phyloP scores from a whole-genome alignment of 148 eudicot genomes.

The Fallopia convolvulus region DNA sequence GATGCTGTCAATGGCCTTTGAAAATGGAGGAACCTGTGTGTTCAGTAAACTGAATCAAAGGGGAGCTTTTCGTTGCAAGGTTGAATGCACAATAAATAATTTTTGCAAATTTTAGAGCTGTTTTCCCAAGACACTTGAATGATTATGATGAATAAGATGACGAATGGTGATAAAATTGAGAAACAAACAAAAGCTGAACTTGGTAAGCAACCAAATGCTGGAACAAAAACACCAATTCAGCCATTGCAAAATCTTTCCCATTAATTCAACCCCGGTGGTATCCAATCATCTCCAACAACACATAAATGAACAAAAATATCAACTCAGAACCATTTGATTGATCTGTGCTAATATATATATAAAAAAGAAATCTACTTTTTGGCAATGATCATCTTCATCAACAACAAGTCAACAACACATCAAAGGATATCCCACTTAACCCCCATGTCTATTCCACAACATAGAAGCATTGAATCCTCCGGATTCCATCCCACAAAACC shows the following conservation, averaged over 20 bases:
- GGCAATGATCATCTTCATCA: neutral
- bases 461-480: conserved; percentile 2
- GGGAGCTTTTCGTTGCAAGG: too few species aligned
- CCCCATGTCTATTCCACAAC: conserved; percentile 4
- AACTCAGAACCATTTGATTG: neutral
- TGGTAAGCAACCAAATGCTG: neutral
- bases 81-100: too few species aligned
- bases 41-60: neutral
- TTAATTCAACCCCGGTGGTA: neutral
- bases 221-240: neutral
- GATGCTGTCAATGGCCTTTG: too few species aligned
- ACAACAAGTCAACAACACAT: neutral
- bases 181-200: neutral
- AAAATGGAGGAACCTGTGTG: neutral
- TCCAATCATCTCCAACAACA: neutral
- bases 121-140: too few species aligned
- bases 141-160: neutral
- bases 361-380: neutral
- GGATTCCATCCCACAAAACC: conserved; percentile 5
- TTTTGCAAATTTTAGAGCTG: too few species aligned
- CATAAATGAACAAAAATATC: neutral
- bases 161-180: neutral
- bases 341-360: neutral
- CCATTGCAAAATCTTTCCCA: neutral
- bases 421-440: neutral